Percentiles rank a stretch among this genome's conserved stretches.
These are phyloP conservation scores for Penicillium freii DNA, from an alignment of 2,329 filamentous ascomycete species.

Conservation along the genomic window DNA sequence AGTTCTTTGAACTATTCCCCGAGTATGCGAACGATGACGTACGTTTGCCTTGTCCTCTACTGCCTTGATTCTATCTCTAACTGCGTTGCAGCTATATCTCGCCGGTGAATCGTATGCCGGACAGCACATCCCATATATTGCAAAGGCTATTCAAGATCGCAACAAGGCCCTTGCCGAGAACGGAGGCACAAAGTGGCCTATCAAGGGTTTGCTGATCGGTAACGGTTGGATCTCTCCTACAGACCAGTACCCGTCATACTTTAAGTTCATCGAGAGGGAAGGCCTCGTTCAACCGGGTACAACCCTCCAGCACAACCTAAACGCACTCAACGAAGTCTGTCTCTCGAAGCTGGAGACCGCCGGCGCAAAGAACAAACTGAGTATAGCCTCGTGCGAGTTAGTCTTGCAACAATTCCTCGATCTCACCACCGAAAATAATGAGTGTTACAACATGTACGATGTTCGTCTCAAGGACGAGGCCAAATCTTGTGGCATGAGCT, in stretches of 20 bases:
- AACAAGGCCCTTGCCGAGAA: slow-evolving; percentile 61
- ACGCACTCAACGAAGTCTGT: slow-evolving; percentile 69
- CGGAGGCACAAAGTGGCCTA: slow-evolving; percentile 62
- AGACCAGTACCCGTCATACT: slow-evolving; percentile 86
- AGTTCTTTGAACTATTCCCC: slow-evolving; percentile 86
- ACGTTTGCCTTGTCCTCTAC: slow-evolving; percentile 43
- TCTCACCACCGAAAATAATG: slow-evolving; percentile 58
- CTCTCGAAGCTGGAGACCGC: slow-evolving; percentile 59
- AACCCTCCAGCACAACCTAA: slow-evolving; percentile 61
- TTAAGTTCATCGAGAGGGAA: slow-evolving; percentile 75
- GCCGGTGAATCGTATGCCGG: slow-evolving; percentile 96
- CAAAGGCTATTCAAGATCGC: slow-evolving; percentile 81
- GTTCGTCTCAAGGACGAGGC: slow-evolving; percentile 78
- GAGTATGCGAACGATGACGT: slow-evolving; percentile 92
- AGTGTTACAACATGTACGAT: slow-evolving; percentile 97
- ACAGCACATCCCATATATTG: slow-evolving; percentile 95
- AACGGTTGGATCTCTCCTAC: slow-evolving; percentile 94
- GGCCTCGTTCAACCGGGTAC: slow-evolving; percentile 67
- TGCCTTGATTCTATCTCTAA: not conserved
- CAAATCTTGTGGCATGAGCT: slow-evolving; percentile 86
- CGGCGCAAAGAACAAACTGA: slow-evolving; percentile 61
- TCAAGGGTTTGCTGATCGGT: slow-evolving; percentile 85
- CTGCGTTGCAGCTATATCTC: slow-evolving; percentile 70
- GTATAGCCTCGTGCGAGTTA: slow-evolving; percentile 68
- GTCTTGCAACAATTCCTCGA: slow-evolving; percentile 72